Conservation (phyloP, 2,329 filamentous ascomycete species). For the Colletotrichum phormii region DNA sequence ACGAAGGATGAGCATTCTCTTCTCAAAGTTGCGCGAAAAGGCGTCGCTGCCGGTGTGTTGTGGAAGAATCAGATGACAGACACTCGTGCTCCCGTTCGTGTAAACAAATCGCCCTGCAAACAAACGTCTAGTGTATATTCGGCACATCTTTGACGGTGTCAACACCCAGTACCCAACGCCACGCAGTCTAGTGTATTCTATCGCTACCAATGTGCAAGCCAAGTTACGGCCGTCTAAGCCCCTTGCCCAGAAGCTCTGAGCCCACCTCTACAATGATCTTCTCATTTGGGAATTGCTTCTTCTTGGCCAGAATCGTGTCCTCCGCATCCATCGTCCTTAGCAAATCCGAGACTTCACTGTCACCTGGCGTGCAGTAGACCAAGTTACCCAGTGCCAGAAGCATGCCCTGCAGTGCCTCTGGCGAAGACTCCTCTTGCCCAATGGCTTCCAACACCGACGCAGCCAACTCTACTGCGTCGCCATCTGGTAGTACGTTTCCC, state of each 20-base stretch:
- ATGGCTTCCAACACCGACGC: slow-evolving; percentile 84
- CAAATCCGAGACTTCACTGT: slow-evolving; percentile 85
- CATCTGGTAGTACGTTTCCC: slow-evolving; percentile 71
- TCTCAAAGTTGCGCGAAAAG: neutral
- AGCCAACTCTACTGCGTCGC: slow-evolving; percentile 82
- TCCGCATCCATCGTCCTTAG: slow-evolving; percentile 81
- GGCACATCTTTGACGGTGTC: slow-evolving; percentile 5
- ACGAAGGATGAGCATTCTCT: neutral
- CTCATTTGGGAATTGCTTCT: slow-evolving; percentile 66
- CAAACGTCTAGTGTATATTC: slow-evolving; percentile 12
- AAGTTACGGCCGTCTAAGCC: slow-evolving; percentile 50
- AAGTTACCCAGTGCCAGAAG: slow-evolving; percentile 81
- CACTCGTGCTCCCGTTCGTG: neutral
- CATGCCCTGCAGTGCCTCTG: slow-evolving; percentile 81
- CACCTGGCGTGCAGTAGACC: slow-evolving; percentile 74
- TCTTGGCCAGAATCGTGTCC: slow-evolving; percentile 70
- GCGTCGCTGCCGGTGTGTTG: neutral
- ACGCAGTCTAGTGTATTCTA: slow-evolving; percentile 7
- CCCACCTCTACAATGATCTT: slow-evolving; percentile 68
- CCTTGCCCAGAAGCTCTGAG: slow-evolving; percentile 62
- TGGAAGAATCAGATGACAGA: neutral
- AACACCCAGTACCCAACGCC: slow-evolving; percentile 24
- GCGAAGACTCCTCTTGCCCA: slow-evolving; percentile 67
- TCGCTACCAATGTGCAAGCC: neutral
- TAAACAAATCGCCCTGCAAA: slow-evolving; percentile 19